Conservation (phyloP, 192 early-diverging fungal species). For the Phycomyces nitens region DNA sequence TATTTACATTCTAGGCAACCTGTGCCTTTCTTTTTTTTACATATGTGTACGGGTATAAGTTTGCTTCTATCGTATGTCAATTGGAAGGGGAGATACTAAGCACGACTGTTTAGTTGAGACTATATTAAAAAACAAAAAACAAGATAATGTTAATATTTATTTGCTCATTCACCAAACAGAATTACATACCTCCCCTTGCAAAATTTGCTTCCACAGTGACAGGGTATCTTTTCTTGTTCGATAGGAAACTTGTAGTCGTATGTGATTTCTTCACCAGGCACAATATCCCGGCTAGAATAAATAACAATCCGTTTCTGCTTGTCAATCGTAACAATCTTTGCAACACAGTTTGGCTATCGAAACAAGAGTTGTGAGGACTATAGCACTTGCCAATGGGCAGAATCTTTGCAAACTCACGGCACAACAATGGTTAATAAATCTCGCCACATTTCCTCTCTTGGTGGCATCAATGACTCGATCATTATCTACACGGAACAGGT, state of each 20-base stretch:
- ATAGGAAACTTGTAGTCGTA: conserved; percentile 98
- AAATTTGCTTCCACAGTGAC: conserved; percentile 81
- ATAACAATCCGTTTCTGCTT: conserved; percentile 94
- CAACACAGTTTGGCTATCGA: conserved; percentile 91
- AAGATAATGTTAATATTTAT: no score
- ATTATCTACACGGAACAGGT: conserved; percentile 94
- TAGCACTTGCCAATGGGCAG: not conserved
- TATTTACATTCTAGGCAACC: no score
- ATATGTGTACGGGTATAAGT: no score
- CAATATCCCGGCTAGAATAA: conserved; percentile 92
- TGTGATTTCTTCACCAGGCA: conserved; percentile 94
- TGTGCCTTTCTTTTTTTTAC: no score
- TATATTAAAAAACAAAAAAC: not conserved
- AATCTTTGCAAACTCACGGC: conserved; percentile 51
- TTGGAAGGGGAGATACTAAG: no score
- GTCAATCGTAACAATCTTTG: conserved; percentile 90
- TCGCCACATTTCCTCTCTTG: conserved; percentile 92
- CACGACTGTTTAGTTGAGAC: not conserved
- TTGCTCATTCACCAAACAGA: not conserved
- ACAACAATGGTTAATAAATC: conserved; percentile 98
- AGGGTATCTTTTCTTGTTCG: conserved; percentile 96
- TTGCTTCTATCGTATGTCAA: no score
- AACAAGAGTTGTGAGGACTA: not conserved
- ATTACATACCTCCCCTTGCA: conserved; percentile 76
- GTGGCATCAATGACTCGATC: conserved; percentile 97